phyloP scores from a whole-genome alignment of 2,329 filamentous ascomycete species.

The Neofusicoccum sp. region DNA sequence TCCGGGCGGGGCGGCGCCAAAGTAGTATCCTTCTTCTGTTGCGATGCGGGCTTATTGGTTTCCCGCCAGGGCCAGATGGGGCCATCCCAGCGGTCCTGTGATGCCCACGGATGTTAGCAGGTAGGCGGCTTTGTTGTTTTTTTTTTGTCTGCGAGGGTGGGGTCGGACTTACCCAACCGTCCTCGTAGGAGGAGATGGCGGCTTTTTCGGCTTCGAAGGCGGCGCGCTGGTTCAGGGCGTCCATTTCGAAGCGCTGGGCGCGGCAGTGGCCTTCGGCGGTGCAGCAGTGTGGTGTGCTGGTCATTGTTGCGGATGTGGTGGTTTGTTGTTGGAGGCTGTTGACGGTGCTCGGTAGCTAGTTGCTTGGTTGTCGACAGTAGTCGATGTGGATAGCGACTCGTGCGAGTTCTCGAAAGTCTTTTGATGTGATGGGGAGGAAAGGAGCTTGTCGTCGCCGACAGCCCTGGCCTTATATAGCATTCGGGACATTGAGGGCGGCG shows the following conservation, averaged over 20 bases:
- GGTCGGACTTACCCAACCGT: slow-evolving; percentile 20
- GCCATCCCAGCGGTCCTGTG: slow-evolving; percentile 17
- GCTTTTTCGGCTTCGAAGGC: slow-evolving; percentile 24
- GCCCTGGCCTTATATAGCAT: background rate
- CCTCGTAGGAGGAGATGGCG: slow-evolving; percentile 21
- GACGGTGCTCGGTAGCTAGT: background rate
- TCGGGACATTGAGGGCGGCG: background rate
- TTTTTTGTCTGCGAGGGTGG: background rate
- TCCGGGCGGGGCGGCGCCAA: slow-evolving; percentile 1
- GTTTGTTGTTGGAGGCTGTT: background rate
- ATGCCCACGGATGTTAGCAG: background rate
- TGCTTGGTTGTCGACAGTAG: background rate
- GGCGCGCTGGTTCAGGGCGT: slow-evolving; percentile 18
- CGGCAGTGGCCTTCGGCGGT: slow-evolving; percentile 26
- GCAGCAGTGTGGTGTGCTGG: slow-evolving; percentile 16
- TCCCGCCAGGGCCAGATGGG: slow-evolving; percentile 11
- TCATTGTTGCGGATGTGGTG: background rate
- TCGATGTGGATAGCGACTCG: background rate
- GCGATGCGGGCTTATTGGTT: slow-evolving; percentile 13
- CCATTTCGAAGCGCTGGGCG: slow-evolving; percentile 27
- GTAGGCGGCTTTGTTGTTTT: background rate
- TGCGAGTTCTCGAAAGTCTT: background rate
- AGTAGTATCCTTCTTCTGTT: slow-evolving; percentile 1
- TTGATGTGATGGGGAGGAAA: background rate
- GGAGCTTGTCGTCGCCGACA: background rate